phyloP scores from a whole-genome alignment of 805 yeast genomes.

The Grigorovia jiainica region DNA sequence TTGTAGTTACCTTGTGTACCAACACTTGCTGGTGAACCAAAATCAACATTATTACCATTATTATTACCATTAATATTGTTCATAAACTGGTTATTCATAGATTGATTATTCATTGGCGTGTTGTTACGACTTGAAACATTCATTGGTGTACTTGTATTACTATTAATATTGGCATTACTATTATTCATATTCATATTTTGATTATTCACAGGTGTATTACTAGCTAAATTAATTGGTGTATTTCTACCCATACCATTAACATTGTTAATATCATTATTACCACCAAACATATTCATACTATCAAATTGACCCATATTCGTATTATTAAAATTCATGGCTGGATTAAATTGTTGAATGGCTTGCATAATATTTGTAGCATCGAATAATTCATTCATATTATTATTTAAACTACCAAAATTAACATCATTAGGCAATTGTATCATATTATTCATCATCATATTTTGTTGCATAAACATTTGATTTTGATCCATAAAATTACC shows the following conservation, averaged over 20 bases:
- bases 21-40: too few relatives aligned
- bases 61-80: neutral
- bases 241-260: constrained; percentile 1
- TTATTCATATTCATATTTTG: neutral
- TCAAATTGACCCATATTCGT: constrained; percentile 1
- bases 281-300: neutral
- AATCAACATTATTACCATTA: neutral
- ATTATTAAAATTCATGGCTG: constrained; percentile 2
- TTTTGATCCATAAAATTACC: neutral
- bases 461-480: neutral
- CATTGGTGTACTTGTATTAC: neutral
- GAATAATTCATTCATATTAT: constrained; percentile 10
- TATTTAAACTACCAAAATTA: constrained; percentile 1
- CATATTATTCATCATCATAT: neutral
- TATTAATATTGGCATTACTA: neutral
- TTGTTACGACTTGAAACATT: too few relatives aligned
- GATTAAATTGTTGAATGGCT: constrained; percentile 12
- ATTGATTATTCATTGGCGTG: too few relatives aligned
- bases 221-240: neutral
- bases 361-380: constrained; percentile 26
- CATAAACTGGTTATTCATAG: too few relatives aligned
- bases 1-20: neutral
- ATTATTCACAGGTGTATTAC: neutral
- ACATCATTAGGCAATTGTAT: neutral
- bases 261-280: constrained; percentile 1